phyloP scores from a whole-genome alignment of 1,284 basidiomycete species.

The Cutaneotrichosporon sp. region DNA sequence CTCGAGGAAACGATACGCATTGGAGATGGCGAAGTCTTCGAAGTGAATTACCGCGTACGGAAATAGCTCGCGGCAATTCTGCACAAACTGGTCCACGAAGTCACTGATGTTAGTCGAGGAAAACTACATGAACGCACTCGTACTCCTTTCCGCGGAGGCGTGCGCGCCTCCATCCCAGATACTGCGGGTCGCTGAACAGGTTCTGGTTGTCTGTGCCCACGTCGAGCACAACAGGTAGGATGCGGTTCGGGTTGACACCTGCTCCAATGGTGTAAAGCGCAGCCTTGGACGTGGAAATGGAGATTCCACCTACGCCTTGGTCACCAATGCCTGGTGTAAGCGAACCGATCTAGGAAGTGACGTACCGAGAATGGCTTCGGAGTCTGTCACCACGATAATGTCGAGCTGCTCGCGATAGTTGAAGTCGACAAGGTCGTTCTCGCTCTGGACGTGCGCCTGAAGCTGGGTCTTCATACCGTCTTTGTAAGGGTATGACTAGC shows the following conservation, averaged over 20 bases:
- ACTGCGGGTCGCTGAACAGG: slow-evolving; percentile 46
- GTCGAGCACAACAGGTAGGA: slow-evolving; percentile 64
- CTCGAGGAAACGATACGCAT: slow-evolving; percentile 66
- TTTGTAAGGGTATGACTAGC: slow-evolving; percentile 59
- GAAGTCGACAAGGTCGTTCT: slow-evolving; percentile 59
- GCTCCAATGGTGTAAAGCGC: slow-evolving; percentile 76
- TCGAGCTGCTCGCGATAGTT: too few species aligned
- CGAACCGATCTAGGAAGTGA: slow-evolving; percentile 2
- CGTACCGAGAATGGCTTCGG: slow-evolving; percentile 72
- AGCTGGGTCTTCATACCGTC: slow-evolving; percentile 60
- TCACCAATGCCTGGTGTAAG: slow-evolving; percentile 10
- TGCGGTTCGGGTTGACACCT: slow-evolving; percentile 66
- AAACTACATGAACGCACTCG: slow-evolving; percentile 33
- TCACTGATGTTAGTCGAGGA: slow-evolving; percentile 21
- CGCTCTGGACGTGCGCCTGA: slow-evolving; percentile 52
- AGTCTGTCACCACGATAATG: slow-evolving; percentile 77
- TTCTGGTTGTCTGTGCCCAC: slow-evolving; percentile 71
- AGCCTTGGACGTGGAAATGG: slow-evolving; percentile 79
- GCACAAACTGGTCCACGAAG: slow-evolving; percentile 52
- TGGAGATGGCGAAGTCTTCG: slow-evolving; percentile 54
- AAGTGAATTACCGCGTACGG: slow-evolving; percentile 50
- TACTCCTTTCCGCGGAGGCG: slow-evolving; percentile 49
- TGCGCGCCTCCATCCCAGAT: slow-evolving; percentile 51
- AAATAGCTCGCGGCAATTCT: slow-evolving; percentile 47
- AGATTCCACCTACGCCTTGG: slow-evolving; percentile 50